A percentile compares a stretch with the other conserved stretches of the same genome.
Evolutionary conservation across 1,139 yeast species (phyloP).

Genomic region (Pichia sp.): DNA sequence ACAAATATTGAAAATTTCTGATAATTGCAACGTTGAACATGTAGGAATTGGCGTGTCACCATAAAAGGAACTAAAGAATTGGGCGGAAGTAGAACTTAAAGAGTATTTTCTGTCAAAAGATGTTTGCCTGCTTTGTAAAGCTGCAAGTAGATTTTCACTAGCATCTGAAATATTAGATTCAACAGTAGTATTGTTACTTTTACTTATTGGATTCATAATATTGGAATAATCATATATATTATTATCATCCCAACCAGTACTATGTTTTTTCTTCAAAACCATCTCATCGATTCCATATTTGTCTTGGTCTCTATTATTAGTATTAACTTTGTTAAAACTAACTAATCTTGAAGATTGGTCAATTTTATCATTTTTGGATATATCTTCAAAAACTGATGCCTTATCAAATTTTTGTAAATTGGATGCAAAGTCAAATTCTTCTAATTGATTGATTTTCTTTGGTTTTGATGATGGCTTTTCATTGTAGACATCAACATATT

Average conservation of each 20-base stretch:
- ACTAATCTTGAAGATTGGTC: conserved; percentile 63
- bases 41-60: conserved; percentile 39
- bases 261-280: conserved; percentile 48
- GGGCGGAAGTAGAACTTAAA: conserved; percentile 9
- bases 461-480: conserved; percentile 3
- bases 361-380: conserved; percentile 57
- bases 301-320: conserved; percentile 22
- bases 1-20: conserved; percentile 68
- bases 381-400: conserved; percentile 68
- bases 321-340: conserved; percentile 54
- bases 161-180: conserved; percentile 5
- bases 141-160: neutral
- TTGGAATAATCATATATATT: conserved; percentile 6
- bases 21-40: conserved; percentile 73
- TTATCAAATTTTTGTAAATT: conserved; percentile 82
- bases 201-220: neutral
- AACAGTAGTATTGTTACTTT: neutral
- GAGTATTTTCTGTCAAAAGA: conserved; percentile 10
- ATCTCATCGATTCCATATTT: conserved; percentile 69
- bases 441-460: conserved; percentile 41
- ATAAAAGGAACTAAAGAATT: conserved; percentile 3
- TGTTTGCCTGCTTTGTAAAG: conserved; percentile 5
- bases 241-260: conserved; percentile 51
- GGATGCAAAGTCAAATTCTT: conserved; percentile 83
- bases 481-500: conserved; percentile 10